phyloP scores from a whole-genome alignment of 768 basidiomycete species.

The Amanita molliuscula region DNA sequence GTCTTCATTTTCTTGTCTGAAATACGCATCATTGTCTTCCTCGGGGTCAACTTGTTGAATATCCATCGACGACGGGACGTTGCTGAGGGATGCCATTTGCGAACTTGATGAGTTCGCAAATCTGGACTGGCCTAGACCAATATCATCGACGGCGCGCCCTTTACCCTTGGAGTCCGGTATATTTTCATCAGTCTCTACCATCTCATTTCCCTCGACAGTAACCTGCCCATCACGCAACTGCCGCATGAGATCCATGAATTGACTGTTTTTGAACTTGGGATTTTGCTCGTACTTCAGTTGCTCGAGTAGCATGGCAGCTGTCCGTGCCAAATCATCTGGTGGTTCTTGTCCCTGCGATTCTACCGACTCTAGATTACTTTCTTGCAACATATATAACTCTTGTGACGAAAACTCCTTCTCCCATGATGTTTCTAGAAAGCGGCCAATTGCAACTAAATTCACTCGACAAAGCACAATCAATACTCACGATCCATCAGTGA shows the following conservation, averaged over 20 bases:
- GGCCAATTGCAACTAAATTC: not conserved
- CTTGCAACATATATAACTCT: conserved; percentile 27
- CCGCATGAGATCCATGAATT: conserved; percentile 80
- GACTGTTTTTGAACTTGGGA: conserved; percentile 77
- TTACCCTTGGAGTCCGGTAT: conserved; percentile 56
- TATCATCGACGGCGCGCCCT: conserved; percentile 34
- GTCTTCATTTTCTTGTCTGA: conserved; percentile 61
- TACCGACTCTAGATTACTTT: conserved; percentile 9
- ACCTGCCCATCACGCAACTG: conserved; percentile 73
- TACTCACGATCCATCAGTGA: conserved; percentile 33
- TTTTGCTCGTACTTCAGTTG: conserved; percentile 68
- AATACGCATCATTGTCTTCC: conserved; percentile 52
- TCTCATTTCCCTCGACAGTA: conserved; percentile 66
- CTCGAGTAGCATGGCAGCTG: conserved; percentile 70
- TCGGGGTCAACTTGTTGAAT: not conserved
- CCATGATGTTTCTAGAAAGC: conserved; percentile 37
- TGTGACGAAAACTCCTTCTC: conserved; percentile 56
- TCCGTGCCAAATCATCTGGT: conserved; percentile 66
- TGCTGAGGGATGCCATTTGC: not conserved
- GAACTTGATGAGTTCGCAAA: not conserved
- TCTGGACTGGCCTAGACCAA: conserved; percentile 7
- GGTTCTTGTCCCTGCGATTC: conserved; percentile 20
- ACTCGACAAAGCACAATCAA: not conserved
- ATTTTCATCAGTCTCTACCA: conserved; percentile 46
- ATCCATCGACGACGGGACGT: not conserved